Percentiles rank a stretch among this genome's conserved stretches.
These are phyloP conservation scores for Abrus pulchellus DNA, from an alignment of 306 rosid species.

Conservation along the genomic window DNA sequence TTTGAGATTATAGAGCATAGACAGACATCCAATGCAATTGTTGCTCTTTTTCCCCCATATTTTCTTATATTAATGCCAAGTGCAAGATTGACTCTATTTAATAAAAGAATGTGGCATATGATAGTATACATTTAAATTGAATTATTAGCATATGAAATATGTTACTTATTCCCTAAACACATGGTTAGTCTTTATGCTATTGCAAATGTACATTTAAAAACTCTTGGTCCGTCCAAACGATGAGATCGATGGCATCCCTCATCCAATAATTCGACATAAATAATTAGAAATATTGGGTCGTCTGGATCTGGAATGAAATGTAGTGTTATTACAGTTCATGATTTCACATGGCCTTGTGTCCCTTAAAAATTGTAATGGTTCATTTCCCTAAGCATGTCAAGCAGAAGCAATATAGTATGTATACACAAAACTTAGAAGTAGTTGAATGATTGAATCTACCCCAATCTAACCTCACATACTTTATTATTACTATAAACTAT, in stretches of 20 bases:
- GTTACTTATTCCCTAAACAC: constrained; percentile 1
- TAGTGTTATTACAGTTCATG: constrained; percentile 28
- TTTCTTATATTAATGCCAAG: background rate
- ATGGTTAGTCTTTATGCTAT: background rate
- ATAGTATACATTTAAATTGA: background rate
- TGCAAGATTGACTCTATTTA: background rate
- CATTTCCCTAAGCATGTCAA: constrained; percentile 49
- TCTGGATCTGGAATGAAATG: constrained; percentile 38
- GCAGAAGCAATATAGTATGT: background rate
- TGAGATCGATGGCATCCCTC: constrained; percentile 47
- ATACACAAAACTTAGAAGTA: constrained; percentile 11
- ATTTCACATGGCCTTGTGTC: constrained; percentile 58
- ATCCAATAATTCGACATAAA: constrained; percentile 54
- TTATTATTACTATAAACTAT: background rate
- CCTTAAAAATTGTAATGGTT: constrained; percentile 41
- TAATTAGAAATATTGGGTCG: constrained; percentile 34
- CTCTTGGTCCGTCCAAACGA: constrained; percentile 5
- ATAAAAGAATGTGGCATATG: background rate
- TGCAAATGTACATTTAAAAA: constrained; percentile 1
- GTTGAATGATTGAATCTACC: constrained; percentile 25
- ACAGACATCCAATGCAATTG: background rate
- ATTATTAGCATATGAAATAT: background rate
- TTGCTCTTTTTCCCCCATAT: background rate
- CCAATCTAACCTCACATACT: constrained; percentile 34
- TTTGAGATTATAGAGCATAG: background rate